A percentile compares a stretch with the other conserved stretches of the same genome.
phyloP scores from a whole-genome alignment of 1,284 basidiomycete genomes.

The Bondarzewia mesenterica region DNA sequence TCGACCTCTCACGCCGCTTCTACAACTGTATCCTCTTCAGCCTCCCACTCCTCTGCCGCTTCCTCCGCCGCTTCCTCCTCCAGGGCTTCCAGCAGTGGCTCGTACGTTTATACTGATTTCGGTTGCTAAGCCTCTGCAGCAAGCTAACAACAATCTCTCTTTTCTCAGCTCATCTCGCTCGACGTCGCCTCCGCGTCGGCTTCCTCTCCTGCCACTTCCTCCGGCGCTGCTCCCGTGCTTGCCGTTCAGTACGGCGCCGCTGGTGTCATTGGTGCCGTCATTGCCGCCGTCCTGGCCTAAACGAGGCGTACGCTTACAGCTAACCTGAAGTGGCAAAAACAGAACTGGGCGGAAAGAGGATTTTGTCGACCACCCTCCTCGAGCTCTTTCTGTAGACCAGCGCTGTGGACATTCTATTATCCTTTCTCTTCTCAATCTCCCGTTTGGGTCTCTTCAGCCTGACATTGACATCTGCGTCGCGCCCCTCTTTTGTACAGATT shows the following conservation, averaged over 20 bases:
- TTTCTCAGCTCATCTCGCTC: background rate
- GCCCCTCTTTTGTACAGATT: background rate
- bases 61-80: conserved; percentile 24
- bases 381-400: conserved; percentile 1
- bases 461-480: background rate
- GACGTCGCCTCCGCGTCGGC: background rate
- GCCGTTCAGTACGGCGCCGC: conserved; percentile 30
- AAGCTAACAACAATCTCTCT: background rate
- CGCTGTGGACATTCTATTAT: conserved; percentile 7
- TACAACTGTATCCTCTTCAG: conserved; percentile 14
- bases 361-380: background rate
- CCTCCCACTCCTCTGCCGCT: conserved; percentile 20
- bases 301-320: background rate
- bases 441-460: conserved; percentile 2
- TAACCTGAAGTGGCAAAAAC: background rate
- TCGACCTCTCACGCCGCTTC: conserved; percentile 14
- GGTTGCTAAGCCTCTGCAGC: background rate
- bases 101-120: background rate
- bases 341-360: background rate
- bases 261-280: conserved; percentile 37
- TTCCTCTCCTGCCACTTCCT: background rate
- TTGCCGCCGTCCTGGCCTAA: conserved; percentile 32
- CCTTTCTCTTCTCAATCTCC: too few species aligned
- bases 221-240: conserved; percentile 11
- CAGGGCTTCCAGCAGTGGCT: conserved; percentile 9